A percentile compares a stretch with the other conserved stretches of the same genome.
Evolutionary conservation across 106 monocot species (phyloP).

Genomic region (Platanthera zijinensis): DNA sequence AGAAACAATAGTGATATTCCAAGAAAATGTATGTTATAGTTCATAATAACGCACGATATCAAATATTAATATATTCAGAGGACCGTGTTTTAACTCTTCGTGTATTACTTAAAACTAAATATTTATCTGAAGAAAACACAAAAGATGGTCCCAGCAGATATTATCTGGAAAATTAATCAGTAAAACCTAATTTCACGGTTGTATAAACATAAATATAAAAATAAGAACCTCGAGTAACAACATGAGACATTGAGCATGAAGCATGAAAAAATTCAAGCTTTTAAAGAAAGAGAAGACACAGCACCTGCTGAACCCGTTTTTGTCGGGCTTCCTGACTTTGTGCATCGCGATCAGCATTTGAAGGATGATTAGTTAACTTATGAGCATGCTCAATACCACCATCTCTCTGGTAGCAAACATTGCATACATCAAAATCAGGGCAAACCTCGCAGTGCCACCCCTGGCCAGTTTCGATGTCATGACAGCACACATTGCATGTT

Average conservation of each 20-base stretch:
- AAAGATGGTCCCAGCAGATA: neutral
- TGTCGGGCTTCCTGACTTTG: conserved; percentile 82
- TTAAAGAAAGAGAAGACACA: neutral
- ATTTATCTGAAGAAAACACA: neutral
- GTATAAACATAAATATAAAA: neutral
- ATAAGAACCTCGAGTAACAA: neutral
- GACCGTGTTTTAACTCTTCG: neutral
- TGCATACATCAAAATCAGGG: conserved; percentile 86
- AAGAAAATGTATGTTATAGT: too few relatives aligned
- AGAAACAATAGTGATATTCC: too few relatives aligned
- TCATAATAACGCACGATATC: too few relatives aligned
- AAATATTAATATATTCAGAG: neutral
- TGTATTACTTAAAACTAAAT: neutral
- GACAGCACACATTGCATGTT: conserved; percentile 66
- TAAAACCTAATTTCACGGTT: neutral
- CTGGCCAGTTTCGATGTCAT: conserved; percentile 76
- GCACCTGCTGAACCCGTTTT: conserved; percentile 66
- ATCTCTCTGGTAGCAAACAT: conserved; percentile 59
- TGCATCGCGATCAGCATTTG: conserved; percentile 55
- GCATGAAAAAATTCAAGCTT: neutral
- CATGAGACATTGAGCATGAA: neutral
- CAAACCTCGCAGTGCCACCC: conserved; percentile 81
- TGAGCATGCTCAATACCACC: conserved; percentile 68
- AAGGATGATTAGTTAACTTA: conserved; percentile 66
- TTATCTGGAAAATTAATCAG: neutral